Evolutionary conservation across 1,284 basidiomycete species (phyloP).

Genomic region (Hypsizygus ulmarius): DNA sequence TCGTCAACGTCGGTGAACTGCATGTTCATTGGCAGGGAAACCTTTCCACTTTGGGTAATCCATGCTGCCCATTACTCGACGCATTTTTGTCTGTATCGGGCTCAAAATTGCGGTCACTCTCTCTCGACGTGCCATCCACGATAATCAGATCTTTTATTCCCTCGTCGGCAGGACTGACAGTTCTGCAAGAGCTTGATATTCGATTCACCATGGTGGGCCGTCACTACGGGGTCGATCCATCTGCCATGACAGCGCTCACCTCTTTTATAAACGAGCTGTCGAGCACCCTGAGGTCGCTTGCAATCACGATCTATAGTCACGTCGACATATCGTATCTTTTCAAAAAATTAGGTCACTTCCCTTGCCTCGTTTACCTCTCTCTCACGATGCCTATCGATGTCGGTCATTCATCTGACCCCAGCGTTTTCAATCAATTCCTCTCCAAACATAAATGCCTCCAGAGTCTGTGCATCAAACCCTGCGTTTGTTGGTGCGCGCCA

Average conservation of each 20-base stretch:
- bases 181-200: conserved; percentile 3
- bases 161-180: neutral
- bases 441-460: neutral
- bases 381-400: conserved; percentile 21
- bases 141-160: neutral
- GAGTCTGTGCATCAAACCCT: neutral
- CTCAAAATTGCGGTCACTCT: neutral
- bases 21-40: neutral
- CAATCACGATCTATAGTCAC: conserved; percentile 18
- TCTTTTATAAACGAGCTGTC: conserved; percentile 18
- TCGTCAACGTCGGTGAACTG: conserved; percentile 2
- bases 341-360: conserved; percentile 14
- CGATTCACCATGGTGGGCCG: neutral
- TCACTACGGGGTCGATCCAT: neutral
- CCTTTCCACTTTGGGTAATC: neutral
- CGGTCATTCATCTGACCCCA: conserved; percentile 18
- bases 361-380: conserved; percentile 14
- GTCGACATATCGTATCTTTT: conserved; percentile 18
- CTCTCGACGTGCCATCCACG: conserved; percentile 1
- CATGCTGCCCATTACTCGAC: conserved; percentile 4
- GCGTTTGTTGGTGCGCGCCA: neutral
- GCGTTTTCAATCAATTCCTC: conserved; percentile 19
- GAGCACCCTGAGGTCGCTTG: conserved; percentile 10
- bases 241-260: conserved; percentile 7
- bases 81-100: neutral